Base-by-base conservation (phyloP, 352 stramenopile genomes). In the Globisporangium nodosum region DNA sequence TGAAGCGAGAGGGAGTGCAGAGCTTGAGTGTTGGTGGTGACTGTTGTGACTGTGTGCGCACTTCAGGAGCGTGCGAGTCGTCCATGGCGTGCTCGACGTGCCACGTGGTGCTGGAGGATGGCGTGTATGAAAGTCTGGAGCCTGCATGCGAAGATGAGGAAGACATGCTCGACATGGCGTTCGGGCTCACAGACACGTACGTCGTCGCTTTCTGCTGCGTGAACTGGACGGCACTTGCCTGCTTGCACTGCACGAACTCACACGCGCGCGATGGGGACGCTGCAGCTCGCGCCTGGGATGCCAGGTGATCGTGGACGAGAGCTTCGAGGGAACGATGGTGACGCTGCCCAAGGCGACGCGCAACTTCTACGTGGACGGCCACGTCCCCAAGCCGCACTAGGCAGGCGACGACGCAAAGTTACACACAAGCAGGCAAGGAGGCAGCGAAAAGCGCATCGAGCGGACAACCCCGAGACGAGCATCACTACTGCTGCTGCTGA, bases 291-390 rank as follows among this genome's bases (percentile, higher is more conserved):
- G 91, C 56, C 75, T 97, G 69, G 91, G 91, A 49, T 97, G 88
- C 61, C 88, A 97, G 55, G 89, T 98, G 49, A 70, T 96, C 46
- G 73, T 98, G 33, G 87, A 88, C 46, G 73, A 97, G 68, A 76
- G 81, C 50, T 98, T 99, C 68, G 96, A 90, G 54, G 78, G 81
- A 54, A 88, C 81, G 24, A 89, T 69, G 0, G 85, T 99, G 60
- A 88, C 84, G 66, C 79, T 99, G 58, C 97, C 97, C 11, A 83
- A 91, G 52, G 96, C 96, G 39, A 99, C 96, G 39, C 87, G 96
- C 63, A 99, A 99, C 84, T 99, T 99, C 67, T 99, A 99, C 81
- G 97, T 99, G 18, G 97, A 99, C 76, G 96, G 96, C 37, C 96
- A 99, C 70, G 96, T 98, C 49, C 96, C 96, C 6, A 96, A 98